Percentiles rank a stretch among this genome's conserved stretches.
These are phyloP conservation scores for Pisolithus marmoratus DNA, from an alignment of 768 basidiomycete species.

Conservation along the genomic window DNA sequence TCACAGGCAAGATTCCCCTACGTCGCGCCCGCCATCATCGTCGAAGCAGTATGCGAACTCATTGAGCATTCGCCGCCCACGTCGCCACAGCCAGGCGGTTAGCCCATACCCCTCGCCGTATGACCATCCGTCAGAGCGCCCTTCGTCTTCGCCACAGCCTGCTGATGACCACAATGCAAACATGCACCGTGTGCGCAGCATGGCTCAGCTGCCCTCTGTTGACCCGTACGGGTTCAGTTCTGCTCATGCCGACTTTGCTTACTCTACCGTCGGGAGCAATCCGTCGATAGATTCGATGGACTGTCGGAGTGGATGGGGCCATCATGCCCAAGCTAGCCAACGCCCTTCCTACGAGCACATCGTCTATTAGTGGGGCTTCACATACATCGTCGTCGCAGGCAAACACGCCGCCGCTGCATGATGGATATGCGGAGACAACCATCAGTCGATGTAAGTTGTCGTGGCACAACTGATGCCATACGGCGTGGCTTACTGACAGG, in stretches of 20 bases:
- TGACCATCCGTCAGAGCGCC: conserved; percentile 59
- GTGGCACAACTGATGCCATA: conserved; percentile 22
- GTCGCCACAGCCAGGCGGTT: conserved; percentile 83
- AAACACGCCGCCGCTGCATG: conserved; percentile 68
- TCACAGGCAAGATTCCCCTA: conserved; percentile 58
- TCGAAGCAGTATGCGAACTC: conserved; percentile 52
- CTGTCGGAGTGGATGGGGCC: conserved; percentile 38
- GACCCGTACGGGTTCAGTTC: conserved; percentile 62
- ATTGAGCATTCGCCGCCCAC: conserved; percentile 63
- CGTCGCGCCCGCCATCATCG: conserved; percentile 64
- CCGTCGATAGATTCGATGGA: conserved; percentile 35
- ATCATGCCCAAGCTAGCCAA: conserved; percentile 30
- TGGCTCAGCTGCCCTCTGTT: conserved; percentile 75
- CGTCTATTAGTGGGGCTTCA: conserved; percentile 70
- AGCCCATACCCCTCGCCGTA: conserved; percentile 85
- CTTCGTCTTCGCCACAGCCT: conserved; percentile 68
- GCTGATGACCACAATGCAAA: conserved; percentile 40
- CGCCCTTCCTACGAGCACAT: conserved; percentile 70
- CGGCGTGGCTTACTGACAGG: conserved; percentile 42
- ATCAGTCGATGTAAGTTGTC: conserved; percentile 76
- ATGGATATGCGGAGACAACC: conserved; percentile 67
- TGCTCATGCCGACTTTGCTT: conserved; percentile 77
- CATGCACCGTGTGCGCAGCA: conserved; percentile 74
- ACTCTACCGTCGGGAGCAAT: conserved; percentile 54
- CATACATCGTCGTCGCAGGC: conserved; percentile 77